Conservation (phyloP, 108 stramenopile species). For the Cyclotella cryptica region DNA sequence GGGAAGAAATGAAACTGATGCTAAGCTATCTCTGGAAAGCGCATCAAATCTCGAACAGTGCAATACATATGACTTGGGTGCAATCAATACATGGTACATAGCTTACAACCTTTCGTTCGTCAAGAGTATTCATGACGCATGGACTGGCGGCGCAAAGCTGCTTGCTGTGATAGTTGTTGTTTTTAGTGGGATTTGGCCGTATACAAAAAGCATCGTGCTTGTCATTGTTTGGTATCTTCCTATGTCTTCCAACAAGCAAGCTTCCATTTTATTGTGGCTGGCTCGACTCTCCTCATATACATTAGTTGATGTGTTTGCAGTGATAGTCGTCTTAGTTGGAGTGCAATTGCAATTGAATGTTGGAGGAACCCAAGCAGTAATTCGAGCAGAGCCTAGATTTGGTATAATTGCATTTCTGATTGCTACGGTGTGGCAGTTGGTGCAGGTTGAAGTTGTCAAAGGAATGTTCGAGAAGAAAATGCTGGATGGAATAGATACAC, state of each 20-base stretch:
- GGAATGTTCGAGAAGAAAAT: constrained; percentile 44
- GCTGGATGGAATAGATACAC: neutral
- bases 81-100: constrained; percentile 41
- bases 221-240: constrained; percentile 53
- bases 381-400: constrained; percentile 53
- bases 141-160: constrained; percentile 59
- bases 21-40: neutral
- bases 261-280: constrained; percentile 46
- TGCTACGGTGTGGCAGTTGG: constrained; percentile 58
- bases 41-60: constrained; percentile 26
- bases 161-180: constrained; percentile 56
- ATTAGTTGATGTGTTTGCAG: constrained; percentile 59
- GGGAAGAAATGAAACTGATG: constrained; percentile 3
- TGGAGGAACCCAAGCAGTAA: constrained; percentile 51
- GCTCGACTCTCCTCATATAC: constrained; percentile 56
- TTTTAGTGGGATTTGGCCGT: constrained; percentile 61
- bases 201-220: constrained; percentile 55
- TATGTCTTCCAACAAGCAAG: constrained; percentile 19
- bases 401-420: constrained; percentile 56
- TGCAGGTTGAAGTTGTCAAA: constrained; percentile 57
- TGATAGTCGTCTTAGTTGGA: constrained; percentile 49
- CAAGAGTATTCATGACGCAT: constrained; percentile 54
- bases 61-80: constrained; percentile 39
- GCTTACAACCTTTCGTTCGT: constrained; percentile 56
- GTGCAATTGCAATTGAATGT: constrained; percentile 57